Evolutionary conservation across 129 eudicot genomes (phyloP).

Genomic region (Saussurea involucrata): DNA sequence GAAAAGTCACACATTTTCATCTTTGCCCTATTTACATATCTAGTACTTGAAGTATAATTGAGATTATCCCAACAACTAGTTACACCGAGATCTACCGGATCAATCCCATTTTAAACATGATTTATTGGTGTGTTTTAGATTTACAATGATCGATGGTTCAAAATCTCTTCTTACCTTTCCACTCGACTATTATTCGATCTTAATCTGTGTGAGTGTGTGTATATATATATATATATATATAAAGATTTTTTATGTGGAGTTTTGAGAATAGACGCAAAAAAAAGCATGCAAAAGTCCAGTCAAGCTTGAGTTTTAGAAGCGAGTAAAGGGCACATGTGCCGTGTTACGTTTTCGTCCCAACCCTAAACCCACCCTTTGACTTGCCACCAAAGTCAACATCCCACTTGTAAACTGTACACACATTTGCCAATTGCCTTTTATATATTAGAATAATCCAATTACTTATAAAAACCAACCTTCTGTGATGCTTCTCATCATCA

Average conservation of each 20-base stretch:
- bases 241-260: not conserved
- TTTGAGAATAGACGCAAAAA: slow-evolving; percentile 6
- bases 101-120: too few species aligned
- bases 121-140: too few species aligned
- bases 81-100: too few species aligned
- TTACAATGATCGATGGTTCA: too few species aligned
- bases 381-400: slow-evolving; percentile 38
- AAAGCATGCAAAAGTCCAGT: slow-evolving; percentile 27
- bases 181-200: too few species aligned
- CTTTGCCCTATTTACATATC: too few species aligned
- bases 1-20: too few species aligned
- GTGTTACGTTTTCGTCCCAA: slow-evolving; percentile 11
- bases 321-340: slow-evolving; percentile 27
- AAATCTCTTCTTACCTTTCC: too few species aligned
- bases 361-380: slow-evolving; percentile 31
- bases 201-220: too few species aligned
- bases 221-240: not conserved
- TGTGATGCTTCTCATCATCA: slow-evolving; percentile 12
- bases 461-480: slow-evolving; percentile 16
- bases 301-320: slow-evolving; percentile 31
- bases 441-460: not conserved
- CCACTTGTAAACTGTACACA: slow-evolving; percentile 27
- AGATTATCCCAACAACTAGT: too few species aligned
- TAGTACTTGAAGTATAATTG: too few species aligned
- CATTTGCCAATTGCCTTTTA: slow-evolving; percentile 26